Base-by-base conservation (phyloP, 2,329 filamentous ascomycete genomes). In the Epichloe festucae region DNA sequence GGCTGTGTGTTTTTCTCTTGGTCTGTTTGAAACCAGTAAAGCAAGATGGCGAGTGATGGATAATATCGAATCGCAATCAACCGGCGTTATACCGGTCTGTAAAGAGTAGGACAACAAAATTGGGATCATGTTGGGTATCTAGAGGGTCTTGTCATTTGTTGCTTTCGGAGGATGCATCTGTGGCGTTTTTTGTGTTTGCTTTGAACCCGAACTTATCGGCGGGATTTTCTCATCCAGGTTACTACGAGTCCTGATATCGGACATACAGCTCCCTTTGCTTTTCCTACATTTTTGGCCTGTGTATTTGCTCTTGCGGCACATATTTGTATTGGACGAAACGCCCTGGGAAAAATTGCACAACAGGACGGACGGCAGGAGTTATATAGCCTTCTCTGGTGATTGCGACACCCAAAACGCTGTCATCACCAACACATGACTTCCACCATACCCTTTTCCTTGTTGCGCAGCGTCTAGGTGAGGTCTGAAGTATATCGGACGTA, bases 1-100 rank as follows among this genome's bases (percentile, higher is more conserved):
- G 46, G 52, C 11, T 53, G 52, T 27, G 46, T 53, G 6, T 51
- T 41, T 4, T 53, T 53, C 35, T 53, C 49, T 4, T 53, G 52
- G 52, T 49, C 49, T 41, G 49, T 51, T 1, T 53, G 35, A 48
- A 48, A 23, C 4, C 11, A 14, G 14, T 3, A 15, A 4, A n/a
- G 14, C 5, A 11, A 42, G n/a, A 19, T 17, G 19, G 5, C n/a
- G 17, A 47, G 3, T 23, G 17, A 34, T 31, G 27, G n/a, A 15
- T 11, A 14, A 14, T 15, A 36, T 38, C 6, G 15, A 27, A 2
- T 10, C 23, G 27, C 41, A 39, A 6, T 40, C 15, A 39, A 36
- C 21, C 6, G 14, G 40, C 40, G 23, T 35, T 8, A 42, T 12
- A 15, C 14, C n/a, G 41, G 8, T 14, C 11, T 46, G 34, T 38